phyloP scores from a whole-genome alignment of 192 early-diverging fungal species.

The Rhizophlyctis rosea region DNA sequence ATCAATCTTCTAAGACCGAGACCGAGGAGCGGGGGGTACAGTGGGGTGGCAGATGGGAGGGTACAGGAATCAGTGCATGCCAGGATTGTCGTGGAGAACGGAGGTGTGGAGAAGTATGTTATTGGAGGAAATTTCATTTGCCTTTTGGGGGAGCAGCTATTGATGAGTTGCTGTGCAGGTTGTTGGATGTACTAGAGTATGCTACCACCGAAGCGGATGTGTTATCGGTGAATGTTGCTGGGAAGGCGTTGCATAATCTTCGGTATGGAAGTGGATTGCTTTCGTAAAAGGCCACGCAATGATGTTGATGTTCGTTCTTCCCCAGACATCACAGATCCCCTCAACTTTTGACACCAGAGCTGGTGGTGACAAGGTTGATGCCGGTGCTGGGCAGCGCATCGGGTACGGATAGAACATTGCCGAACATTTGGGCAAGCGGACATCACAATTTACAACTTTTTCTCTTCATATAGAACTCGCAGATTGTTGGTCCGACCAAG shows the following conservation, averaged over 20 bases:
- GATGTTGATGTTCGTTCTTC: not conserved
- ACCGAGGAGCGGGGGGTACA: not conserved
- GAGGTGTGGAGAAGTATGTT: slow-evolving; percentile 23
- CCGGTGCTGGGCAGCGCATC: not conserved
- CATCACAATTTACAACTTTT: not conserved
- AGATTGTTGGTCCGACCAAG: not conserved
- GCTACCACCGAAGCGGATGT: slow-evolving; percentile 10
- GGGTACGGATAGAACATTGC: not conserved
- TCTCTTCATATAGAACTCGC: not conserved
- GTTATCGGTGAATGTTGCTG: slow-evolving; percentile 13
- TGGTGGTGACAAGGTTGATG: not conserved
- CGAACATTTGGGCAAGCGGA: not conserved
- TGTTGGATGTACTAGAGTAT: slow-evolving; percentile 22
- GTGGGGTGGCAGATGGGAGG: not conserved
- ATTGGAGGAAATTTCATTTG: not conserved
- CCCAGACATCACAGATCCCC: not conserved
- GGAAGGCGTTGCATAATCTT: slow-evolving; percentile 26
- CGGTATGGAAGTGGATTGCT: too few species aligned
- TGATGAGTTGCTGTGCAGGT: slow-evolving; percentile 5
- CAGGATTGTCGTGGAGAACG: slow-evolving; percentile 18
- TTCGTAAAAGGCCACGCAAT: too few species aligned
- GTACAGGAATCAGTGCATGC: not conserved
- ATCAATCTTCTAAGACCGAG: slow-evolving; percentile 28
- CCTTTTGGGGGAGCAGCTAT: not conserved
- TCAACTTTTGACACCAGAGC: not conserved